phyloP scores from a whole-genome alignment of 2,329 filamentous ascomycete genomes.

The Calonectria naviculata region DNA sequence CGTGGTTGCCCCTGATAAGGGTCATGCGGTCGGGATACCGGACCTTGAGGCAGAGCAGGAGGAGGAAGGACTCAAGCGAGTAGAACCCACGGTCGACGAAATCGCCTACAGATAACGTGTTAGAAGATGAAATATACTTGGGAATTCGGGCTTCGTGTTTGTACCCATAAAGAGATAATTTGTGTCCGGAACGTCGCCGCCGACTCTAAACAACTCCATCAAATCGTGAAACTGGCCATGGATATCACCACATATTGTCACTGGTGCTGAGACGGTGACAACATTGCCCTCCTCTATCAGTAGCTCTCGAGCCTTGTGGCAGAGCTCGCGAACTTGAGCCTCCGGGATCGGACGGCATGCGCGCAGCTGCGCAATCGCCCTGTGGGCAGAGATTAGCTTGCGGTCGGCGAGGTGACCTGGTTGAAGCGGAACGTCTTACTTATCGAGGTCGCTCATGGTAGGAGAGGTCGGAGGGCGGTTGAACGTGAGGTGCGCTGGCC shows the following conservation, averaged over 20 bases:
- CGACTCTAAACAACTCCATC: conserved; percentile 96
- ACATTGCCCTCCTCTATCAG: conserved; percentile 98
- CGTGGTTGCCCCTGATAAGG: conserved; percentile 93
- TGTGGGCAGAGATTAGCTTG: conserved; percentile 49
- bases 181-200: conserved; percentile 92
- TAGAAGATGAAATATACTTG: too few species aligned
- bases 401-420: conserved; percentile 6
- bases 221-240: conserved; percentile 97
- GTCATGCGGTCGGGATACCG: conserved; percentile 98
- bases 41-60: conserved; percentile 95
- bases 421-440: conserved; percentile 61
- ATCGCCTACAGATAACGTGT: conserved; percentile 69
- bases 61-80: conserved; percentile 94
- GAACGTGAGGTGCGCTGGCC: conserved; percentile 36
- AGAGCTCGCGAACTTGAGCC: conserved; percentile 93
- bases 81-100: conserved; percentile 99
- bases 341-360: conserved; percentile 97
- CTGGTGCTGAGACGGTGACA: conserved; percentile 92
- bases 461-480: conserved; percentile 14
- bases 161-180: conserved; percentile 97
- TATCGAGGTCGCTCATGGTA: conserved; percentile 92
- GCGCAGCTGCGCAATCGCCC: conserved; percentile 94
- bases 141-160: not conserved
- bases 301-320: conserved; percentile 95
- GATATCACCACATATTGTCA: conserved; percentile 98